Conservation (phyloP, 1,284 basidiomycete species). For the Fomitopsis betulina region DNA sequence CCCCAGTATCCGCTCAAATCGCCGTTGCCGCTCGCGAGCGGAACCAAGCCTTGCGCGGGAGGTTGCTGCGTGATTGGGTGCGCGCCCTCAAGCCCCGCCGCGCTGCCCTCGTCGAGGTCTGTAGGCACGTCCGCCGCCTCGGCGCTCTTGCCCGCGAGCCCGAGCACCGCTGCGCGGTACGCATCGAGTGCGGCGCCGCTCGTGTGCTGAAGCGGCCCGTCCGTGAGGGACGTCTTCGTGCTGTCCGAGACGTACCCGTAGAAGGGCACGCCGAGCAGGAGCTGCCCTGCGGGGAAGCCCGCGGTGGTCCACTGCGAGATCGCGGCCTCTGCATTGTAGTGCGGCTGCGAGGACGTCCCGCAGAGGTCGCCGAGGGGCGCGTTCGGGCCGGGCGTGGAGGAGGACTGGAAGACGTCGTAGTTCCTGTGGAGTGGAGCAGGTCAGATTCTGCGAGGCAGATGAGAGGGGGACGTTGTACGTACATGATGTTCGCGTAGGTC, state of each 20-base stretch:
- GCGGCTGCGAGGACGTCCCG: conserved; percentile 59
- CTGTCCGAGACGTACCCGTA: conserved; percentile 57
- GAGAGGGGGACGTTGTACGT: conserved; percentile 14
- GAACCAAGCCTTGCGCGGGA: background rate
- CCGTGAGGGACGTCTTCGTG: conserved; percentile 31
- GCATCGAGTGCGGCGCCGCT: background rate
- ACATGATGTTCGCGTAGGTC: conserved; percentile 72
- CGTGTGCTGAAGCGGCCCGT: conserved; percentile 3
- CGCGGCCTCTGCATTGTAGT: conserved; percentile 63
- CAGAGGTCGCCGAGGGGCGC: conserved; percentile 71
- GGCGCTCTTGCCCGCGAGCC: background rate
- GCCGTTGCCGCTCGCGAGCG: conserved; percentile 12
- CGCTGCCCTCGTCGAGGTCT: conserved; percentile 4
- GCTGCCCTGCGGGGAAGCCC: conserved; percentile 66
- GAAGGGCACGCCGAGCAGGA: conserved; percentile 69
- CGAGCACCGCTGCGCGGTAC: background rate
- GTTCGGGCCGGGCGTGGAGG: conserved; percentile 66
- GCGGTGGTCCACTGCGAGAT: conserved; percentile 65
- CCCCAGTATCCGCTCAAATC: conserved; percentile 29
- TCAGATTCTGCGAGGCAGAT: background rate
- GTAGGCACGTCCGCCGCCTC: conserved; percentile 16
- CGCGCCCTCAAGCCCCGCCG: conserved; percentile 24
- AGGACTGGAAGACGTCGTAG: conserved; percentile 72
- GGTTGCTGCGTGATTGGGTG: conserved; percentile 21
- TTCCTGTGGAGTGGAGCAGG: conserved; percentile 39